phyloP scores from a whole-genome alignment of 2,329 filamentous ascomycete species.

The Daldinia eschscholtzii region DNA sequence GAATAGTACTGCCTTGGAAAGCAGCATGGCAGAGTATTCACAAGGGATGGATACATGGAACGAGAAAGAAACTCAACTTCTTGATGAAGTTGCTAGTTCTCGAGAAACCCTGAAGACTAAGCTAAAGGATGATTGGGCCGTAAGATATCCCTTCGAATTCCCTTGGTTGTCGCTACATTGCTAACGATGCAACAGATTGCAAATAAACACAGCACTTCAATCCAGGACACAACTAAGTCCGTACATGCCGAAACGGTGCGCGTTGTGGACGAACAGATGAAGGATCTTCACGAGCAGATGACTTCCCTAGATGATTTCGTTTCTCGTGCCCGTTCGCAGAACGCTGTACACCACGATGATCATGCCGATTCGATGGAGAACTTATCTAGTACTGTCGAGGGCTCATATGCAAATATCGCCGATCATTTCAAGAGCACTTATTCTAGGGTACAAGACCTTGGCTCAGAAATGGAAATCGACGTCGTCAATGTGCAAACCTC shows the following conservation, averaged over 20 bases:
- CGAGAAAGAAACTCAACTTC: conserved; percentile 73
- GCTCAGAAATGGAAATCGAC: conserved; percentile 73
- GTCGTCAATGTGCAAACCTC: conserved; percentile 69
- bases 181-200: conserved; percentile 67
- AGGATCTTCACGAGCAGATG: conserved; percentile 89
- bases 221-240: conserved; percentile 84
- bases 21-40: conserved; percentile 74
- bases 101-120: conserved; percentile 83
- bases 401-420: conserved; percentile 79
- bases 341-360: conserved; percentile 79
- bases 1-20: conserved; percentile 74
- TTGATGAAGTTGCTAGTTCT: conserved; percentile 78
- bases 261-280: conserved; percentile 90
- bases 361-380: conserved; percentile 75
- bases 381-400: conserved; percentile 76
- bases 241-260: conserved; percentile 92
- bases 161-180: conserved; percentile 12
- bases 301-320: conserved; percentile 92
- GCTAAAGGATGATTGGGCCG: conserved; percentile 88
- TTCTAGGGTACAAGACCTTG: conserved; percentile 76
- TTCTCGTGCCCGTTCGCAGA: conserved; percentile 82
- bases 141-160: conserved; percentile 65
- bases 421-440: conserved; percentile 77
- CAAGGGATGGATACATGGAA: conserved; percentile 82
- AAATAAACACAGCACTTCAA: conserved; percentile 83